Evolutionary conservation across 139 green algal genomes (phyloP), one percentile per base, ranked within the genome.

Genomic region (Chlorella sorokiniana): DNA sequence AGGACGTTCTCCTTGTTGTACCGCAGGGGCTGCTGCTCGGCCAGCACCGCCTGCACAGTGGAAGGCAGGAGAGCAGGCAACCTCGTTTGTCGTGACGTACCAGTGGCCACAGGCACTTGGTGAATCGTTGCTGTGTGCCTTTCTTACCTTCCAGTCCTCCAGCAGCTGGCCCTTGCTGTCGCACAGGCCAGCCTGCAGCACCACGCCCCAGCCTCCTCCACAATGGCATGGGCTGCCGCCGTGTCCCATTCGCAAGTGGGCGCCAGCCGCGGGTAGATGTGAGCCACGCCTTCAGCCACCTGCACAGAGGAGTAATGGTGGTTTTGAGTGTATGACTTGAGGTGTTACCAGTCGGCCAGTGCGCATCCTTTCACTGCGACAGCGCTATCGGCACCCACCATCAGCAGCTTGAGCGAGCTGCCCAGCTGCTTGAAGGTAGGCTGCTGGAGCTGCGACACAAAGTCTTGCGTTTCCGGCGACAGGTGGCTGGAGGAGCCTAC

Each of bases 1-100:
- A 98, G 89, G 69, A 92, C 73, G 74, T 90, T 81, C 69, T 92
- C 80, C 85, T 98, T 98, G 90, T 96, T 96, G 88, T 98, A 98
- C 62, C 88, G 76, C 42, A 98, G 76, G 1, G 89, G 79, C 72
- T 83, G 27, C 75, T 93, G 77, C 81, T 90, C 85, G 1, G 86
- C 51, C 18, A 97, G 72, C 62, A 86, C 91, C 1, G 86, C 84
- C 89, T 94, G 86, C 41, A 45, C 42, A 3, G n/a, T 8, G 27
- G 42, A 48, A 23, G 48, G 18, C 0, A 7, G 71, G 33, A 33
- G 23, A n/a, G 31, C 0, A 3, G 45, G 1, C 18, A 72, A 64
- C n/a, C 33, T 8, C 31, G 45, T 45, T n/a, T 68, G 71, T 38
- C 11, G 23, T 78, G 29, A 44, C 64, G 31, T 45, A 33, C 25